phyloP scores from a whole-genome alignment of 2,329 filamentous ascomycete species.

The Aspergillus chevalieri region DNA sequence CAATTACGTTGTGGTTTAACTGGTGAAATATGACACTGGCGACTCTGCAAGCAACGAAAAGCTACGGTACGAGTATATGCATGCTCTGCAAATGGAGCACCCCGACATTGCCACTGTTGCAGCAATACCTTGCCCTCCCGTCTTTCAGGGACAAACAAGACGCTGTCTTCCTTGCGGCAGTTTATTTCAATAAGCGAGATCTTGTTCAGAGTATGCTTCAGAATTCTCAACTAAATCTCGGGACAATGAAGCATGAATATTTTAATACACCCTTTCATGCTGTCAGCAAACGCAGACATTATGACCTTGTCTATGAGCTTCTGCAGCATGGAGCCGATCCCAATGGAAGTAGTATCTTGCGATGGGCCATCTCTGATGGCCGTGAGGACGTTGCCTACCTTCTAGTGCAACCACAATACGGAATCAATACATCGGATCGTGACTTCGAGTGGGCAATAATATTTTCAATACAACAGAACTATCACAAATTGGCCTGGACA shows the following conservation, averaged over 20 bases:
- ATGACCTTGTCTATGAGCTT: neutral
- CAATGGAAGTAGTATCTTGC: neutral
- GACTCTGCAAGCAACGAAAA: neutral
- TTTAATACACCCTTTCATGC: neutral
- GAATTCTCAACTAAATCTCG: neutral
- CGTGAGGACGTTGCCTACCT: constrained; percentile 4
- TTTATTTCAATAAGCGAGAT: neutral
- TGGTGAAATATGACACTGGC: neutral
- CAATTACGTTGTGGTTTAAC: neutral
- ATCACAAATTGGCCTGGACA: neutral
- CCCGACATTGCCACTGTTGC: neutral
- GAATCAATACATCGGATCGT: neutral
- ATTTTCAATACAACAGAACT: neutral
- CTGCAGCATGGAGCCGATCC: neutral
- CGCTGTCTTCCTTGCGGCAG: neutral
- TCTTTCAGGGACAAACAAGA: neutral
- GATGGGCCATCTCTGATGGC: constrained; percentile 10
- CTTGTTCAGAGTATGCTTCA: neutral
- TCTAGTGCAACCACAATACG: neutral
- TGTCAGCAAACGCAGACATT: neutral
- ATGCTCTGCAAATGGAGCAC: neutral
- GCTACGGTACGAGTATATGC: neutral
- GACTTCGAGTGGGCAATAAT: neutral
- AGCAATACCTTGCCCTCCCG: neutral
- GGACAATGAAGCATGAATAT: neutral